Evolutionary conservation across 352 stramenopile species (phyloP), one percentile per base, ranked within the genome.

Genomic region (Phytophthora megakarya): DNA sequence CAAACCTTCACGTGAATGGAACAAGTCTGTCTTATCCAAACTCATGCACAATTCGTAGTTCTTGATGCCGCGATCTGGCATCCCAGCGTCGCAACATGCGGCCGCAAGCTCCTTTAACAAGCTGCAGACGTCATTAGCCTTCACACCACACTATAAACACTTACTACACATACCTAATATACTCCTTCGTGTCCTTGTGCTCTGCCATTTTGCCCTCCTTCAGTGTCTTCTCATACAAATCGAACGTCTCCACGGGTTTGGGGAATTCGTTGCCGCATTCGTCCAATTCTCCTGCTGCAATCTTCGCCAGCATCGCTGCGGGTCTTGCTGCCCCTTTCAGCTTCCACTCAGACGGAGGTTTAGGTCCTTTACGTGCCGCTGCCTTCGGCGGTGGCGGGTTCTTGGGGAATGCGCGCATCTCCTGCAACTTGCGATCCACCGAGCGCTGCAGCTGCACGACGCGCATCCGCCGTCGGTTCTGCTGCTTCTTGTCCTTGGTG

Each of bases 41-140:
- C 70, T 75, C 80, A 95, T 92, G 64, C 82, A 93, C 53, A 77
- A 53, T 57, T 93, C 77, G 66, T 94, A 95, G 65, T 92, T 79
- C 48, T 90, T 83, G 56, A 95, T 94, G 23, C 85, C 85, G 12
- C 79, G 80, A 39, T 92, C 83, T 2, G 75, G 65, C 83, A 93
- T 83, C 2, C 81, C 80, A 18, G 85, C 87, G 28, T 85, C 60
- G 53, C 84, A 93, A 56, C 85, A 92, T 0, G 85, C 83, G 19
- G 81, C 76, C 0, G 85, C 87, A 25, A 95, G 72, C 33, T 92
- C 73, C 61, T 90, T 90, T 58, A 93, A 28, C 23, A 76, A 32
- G 49, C 59, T 67, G 16, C 26, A 55, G 12, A 47, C 38, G 19
- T 23, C 33, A 12, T 55, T 5, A 68, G 33, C 51, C 15, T 32